A percentile compares a stretch with the other conserved stretches of the same genome.
Conservation (phyloP, 2,329 filamentous ascomycete genomes). For the Fusarium fracticaudum region DNA sequence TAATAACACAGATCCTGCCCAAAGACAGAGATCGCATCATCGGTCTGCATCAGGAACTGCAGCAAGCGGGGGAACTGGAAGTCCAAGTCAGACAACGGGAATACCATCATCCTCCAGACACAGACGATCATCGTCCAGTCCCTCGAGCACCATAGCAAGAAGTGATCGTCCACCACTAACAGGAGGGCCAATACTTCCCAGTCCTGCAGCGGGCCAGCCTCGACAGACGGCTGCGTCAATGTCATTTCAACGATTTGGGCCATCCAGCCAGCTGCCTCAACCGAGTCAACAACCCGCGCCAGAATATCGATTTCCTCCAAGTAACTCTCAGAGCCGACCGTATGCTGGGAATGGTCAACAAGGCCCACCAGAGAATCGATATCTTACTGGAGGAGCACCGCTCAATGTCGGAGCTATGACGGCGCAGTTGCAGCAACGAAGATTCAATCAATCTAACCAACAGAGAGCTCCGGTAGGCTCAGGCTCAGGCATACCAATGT, state of each 20-base stretch:
- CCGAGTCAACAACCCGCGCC: not conserved
- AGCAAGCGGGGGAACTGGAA: not conserved
- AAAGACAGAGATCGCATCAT: not conserved
- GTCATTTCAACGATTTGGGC: not conserved
- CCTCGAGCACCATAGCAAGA: not conserved
- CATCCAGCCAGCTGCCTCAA: not conserved
- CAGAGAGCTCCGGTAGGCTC: too few relatives aligned
- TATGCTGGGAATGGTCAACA: not conserved
- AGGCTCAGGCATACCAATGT: accelerated
- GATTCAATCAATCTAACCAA: not conserved
- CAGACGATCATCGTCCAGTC: not conserved
- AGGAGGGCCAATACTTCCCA: not conserved
- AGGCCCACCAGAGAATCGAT: not conserved
- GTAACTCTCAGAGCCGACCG: not conserved
- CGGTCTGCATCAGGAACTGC: not conserved
- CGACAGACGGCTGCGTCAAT: not conserved
- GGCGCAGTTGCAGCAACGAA: not conserved
- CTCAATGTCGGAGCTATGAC: not conserved
- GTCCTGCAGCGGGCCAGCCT: not conserved
- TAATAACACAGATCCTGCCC: not conserved
- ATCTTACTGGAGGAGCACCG: not conserved
- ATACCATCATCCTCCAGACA: not conserved
- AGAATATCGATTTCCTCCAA: not conserved
- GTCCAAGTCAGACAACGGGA: not conserved
- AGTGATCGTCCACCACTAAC: too few relatives aligned